These are phyloP conservation scores for Eutrema yunnanense DNA, from an alignment of 345 rosid genomes.

Conservation along the genomic window DNA sequence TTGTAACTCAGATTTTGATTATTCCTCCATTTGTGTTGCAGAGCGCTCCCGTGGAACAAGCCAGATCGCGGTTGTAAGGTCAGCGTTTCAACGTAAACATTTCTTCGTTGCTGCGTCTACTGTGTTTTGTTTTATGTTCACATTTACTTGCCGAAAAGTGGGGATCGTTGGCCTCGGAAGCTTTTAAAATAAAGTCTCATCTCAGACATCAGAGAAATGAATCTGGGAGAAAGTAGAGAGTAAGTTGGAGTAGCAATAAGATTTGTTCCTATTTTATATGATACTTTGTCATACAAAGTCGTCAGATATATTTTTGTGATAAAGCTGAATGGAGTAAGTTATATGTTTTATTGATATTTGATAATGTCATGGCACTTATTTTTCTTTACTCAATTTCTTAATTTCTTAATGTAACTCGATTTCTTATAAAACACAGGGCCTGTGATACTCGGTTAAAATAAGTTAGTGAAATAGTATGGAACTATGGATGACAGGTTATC, in stretches of 20 bases:
- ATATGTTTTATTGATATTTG: conserved; percentile 4
- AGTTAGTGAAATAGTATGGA: neutral
- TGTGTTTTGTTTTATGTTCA: neutral
- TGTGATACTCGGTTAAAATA: neutral
- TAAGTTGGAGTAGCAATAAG: conserved; percentile 9
- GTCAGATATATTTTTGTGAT: conserved; percentile 9
- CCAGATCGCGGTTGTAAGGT: conserved; percentile 38
- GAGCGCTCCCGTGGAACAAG: conserved; percentile 54
- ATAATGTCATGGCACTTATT: neutral
- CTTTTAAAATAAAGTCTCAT: conserved; percentile 14
- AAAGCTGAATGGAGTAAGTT: neutral
- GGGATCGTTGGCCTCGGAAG: neutral
- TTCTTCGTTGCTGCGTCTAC: neutral
- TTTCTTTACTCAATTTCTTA: too few species aligned
- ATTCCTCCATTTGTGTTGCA: conserved; percentile 29
- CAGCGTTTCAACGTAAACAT: neutral
- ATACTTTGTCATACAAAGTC: neutral
- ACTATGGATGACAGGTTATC: neutral
- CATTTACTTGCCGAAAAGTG: conserved; percentile 2
- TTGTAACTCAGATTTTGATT: neutral
- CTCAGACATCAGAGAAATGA: conserved; percentile 22
- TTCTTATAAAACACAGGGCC: neutral
- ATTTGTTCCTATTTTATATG: neutral
- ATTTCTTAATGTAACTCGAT: neutral
- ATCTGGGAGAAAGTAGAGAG: conserved; percentile 17